Evolutionary conservation across 2,329 filamentous ascomycete species (phyloP).

Genomic region (Verticillium nubilum): DNA sequence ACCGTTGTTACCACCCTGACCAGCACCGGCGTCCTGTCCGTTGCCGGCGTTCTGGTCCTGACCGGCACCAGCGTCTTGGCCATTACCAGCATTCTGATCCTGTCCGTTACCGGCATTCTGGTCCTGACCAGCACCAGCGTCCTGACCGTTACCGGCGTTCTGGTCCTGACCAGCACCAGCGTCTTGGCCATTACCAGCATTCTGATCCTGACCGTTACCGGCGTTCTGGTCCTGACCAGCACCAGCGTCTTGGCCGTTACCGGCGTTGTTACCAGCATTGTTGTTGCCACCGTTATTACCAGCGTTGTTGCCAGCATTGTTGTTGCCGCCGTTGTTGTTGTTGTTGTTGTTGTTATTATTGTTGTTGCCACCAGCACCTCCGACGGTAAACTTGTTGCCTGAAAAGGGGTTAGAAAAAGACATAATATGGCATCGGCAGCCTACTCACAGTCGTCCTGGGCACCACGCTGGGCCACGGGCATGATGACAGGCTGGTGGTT

Average conservation of each 20-base stretch:
- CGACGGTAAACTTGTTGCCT: slow-evolving; percentile 15
- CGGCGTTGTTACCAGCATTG: background rate
- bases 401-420: background rate
- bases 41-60: slow-evolving; percentile 6
- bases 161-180: slow-evolving; percentile 1
- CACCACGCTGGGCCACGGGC: slow-evolving; percentile 62
- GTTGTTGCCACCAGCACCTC: slow-evolving; percentile 12
- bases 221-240: background rate
- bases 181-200: background rate
- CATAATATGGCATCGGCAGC: background rate
- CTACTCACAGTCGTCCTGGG: slow-evolving; percentile 55
- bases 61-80: background rate
- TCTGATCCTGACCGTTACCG: background rate
- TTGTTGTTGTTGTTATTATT: slow-evolving; percentile 14
- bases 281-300: background rate
- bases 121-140: background rate
- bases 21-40: background rate
- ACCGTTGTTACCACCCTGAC: background rate
- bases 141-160: background rate
- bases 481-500: slow-evolving; percentile 64
- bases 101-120: background rate
- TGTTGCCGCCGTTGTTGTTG: slow-evolving; percentile 9
- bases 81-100: background rate
- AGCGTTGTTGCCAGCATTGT: slow-evolving; percentile 4
- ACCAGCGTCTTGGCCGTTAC: background rate